Evolutionary conservation across 83 land plant species (phyloP).

Genomic region (Diphasiastrum complanatum): DNA sequence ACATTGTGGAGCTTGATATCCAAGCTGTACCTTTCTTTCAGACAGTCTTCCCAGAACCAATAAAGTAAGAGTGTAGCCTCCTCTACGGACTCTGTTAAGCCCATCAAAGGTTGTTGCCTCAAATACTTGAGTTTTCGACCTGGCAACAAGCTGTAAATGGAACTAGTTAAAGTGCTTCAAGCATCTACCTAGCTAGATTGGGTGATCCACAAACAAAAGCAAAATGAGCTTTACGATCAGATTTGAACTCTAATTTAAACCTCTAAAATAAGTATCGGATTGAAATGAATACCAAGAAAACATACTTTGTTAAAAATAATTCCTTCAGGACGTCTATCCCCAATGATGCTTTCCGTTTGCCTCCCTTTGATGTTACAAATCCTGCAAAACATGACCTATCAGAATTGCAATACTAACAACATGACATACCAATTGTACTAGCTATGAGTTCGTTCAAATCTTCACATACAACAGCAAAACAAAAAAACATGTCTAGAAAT

Average conservation of each 20-base stretch:
- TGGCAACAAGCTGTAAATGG: constrained; percentile 61
- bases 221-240: background rate
- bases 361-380: constrained; percentile 91
- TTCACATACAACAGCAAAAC: too few relatives aligned
- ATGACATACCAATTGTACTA: background rate
- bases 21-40: constrained; percentile 69
- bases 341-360: constrained; percentile 79
- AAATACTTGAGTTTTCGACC: constrained; percentile 83
- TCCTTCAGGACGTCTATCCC: constrained; percentile 93
- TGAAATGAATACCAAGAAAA: background rate
- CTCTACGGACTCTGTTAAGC: constrained; percentile 63
- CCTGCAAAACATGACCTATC: constrained; percentile 48
- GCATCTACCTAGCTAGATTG: background rate
- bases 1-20: too few relatives aligned
- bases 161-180: background rate
- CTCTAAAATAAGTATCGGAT: background rate
- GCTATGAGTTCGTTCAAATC: background rate
- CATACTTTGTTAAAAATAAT: constrained; percentile 63
- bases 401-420: background rate
- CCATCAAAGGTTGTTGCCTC: constrained; percentile 58
- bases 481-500: constrained; percentile 1
- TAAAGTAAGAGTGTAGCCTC: constrained; percentile 65
- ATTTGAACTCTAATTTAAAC: background rate
- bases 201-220: constrained; percentile 13
- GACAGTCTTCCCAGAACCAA: constrained; percentile 96